Conservation (phyloP, 139 green algal genomes). For the Desmodesmus armatus region DNA sequence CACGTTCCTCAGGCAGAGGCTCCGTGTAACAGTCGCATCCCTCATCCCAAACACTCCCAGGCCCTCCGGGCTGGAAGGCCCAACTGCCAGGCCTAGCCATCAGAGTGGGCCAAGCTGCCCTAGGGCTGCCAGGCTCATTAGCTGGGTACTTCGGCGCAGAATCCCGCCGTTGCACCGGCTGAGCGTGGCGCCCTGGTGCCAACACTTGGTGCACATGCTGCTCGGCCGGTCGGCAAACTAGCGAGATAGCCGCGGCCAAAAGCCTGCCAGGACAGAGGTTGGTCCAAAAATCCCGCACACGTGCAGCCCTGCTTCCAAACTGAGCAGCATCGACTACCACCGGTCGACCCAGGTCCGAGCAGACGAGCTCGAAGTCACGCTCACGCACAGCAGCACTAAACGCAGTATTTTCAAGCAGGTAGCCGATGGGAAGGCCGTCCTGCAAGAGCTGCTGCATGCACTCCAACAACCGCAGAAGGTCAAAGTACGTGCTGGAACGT, state of each 20-base stretch:
- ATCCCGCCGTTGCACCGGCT: background rate
- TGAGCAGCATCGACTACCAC: background rate
- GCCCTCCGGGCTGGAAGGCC: background rate
- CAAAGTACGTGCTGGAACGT: background rate
- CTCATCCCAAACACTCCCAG: too few species aligned
- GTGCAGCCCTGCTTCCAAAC: conserved; percentile 3
- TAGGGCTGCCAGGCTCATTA: background rate
- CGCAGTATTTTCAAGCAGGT: conserved; percentile 29
- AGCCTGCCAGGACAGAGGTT: background rate
- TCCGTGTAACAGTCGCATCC: background rate
- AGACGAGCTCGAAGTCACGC: background rate
- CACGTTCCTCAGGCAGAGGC: background rate
- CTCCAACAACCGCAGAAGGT: background rate
- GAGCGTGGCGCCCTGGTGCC: background rate
- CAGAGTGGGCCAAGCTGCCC: background rate
- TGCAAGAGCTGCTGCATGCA: conserved; percentile 24
- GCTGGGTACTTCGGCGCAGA: background rate
- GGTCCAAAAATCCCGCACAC: background rate
- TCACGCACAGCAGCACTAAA: background rate
- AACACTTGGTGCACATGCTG: background rate
- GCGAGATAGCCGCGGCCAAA: background rate
- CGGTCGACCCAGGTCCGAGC: background rate
- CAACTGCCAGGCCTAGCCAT: background rate
- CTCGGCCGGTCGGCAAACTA: background rate
- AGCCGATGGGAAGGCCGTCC: background rate